A percentile compares a stretch with the other conserved stretches of the same genome.
Conservation (phyloP, 371 early-diverging fungal genomes). For the Mortierella sp. region DNA sequence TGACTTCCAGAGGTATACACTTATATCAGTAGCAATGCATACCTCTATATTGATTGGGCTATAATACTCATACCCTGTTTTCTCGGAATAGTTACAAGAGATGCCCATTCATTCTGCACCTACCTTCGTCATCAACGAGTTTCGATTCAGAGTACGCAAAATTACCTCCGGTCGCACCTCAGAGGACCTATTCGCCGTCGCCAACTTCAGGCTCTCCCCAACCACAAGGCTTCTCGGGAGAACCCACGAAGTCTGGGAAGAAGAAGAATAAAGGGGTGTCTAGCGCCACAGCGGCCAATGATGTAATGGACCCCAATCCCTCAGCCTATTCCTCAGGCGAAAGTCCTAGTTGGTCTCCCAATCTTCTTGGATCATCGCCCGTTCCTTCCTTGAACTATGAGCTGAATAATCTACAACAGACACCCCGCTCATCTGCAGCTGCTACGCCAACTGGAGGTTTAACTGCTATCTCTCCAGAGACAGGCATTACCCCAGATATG, state of each 20-base stretch:
- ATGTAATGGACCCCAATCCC: conserved; percentile 7
- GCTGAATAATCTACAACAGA: background rate
- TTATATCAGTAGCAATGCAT: background rate
- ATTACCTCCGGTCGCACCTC: conserved; percentile 32
- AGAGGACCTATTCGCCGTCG: background rate
- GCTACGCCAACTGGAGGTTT: conserved; percentile 18
- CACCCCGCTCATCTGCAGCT: conserved; percentile 13
- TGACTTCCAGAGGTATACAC: conserved; percentile 77
- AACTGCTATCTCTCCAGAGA: conserved; percentile 25
- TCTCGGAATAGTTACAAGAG: conserved; percentile 64
- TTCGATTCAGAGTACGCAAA: conserved; percentile 28
- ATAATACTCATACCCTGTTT: no score
- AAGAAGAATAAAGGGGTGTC: conserved; percentile 12
- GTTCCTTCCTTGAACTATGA: background rate
- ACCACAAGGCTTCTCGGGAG: background rate
- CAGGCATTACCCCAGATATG: conserved; percentile 41
- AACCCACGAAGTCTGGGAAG: conserved; percentile 3
- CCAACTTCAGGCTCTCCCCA: conserved; percentile 1
- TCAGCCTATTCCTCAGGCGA: conserved; percentile 16
- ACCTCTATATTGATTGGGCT: background rate
- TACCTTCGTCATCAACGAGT: conserved; percentile 40
- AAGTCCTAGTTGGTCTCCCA: conserved; percentile 29
- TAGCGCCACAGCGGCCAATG: background rate
- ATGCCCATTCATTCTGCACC: conserved; percentile 63
- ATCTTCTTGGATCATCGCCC: conserved; percentile 27